A percentile compares a stretch with the other conserved stretches of the same genome.
These are phyloP conservation scores for Chaetomiaceae sp. DNA, from an alignment of 2,329 filamentous ascomycete genomes.

Conservation along the genomic window DNA sequence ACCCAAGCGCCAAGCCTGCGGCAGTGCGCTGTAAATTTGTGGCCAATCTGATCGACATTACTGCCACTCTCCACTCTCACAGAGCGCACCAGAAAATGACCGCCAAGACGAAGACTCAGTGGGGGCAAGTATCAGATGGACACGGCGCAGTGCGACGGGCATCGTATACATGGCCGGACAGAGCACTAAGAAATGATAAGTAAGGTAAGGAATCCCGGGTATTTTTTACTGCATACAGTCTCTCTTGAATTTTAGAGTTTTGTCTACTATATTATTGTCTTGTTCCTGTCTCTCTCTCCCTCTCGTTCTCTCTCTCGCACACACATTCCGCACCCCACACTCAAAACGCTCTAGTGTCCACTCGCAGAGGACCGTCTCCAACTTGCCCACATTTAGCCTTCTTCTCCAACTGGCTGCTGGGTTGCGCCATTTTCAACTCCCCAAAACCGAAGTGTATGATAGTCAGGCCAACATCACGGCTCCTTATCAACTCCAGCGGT, in stretches of 20 bases:
- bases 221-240: no score
- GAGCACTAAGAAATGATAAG: no score
- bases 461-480: not conserved
- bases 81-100: not conserved
- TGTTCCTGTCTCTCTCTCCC: not conserved
- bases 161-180: not conserved
- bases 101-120: not conserved
- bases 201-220: no score
- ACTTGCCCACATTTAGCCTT: not conserved
- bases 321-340: no score
- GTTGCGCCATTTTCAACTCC: conserved; percentile 10
- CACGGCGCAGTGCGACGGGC: not conserved
- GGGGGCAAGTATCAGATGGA: not conserved
- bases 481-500: not conserved
- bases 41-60: conserved; percentile 19
- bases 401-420: not conserved
- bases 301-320: no score
- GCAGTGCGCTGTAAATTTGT: conserved; percentile 3
- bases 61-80: conserved; percentile 15
- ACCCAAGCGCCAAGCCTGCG: conserved; percentile 1
- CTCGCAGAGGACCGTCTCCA: not conserved
- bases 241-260: no score
- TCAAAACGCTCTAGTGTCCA: not conserved
- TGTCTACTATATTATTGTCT: no score
- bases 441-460: not conserved